Evolutionary conservation across 805 yeast species (phyloP).

Genomic region (Tetrapisispora nanseiensis): DNA sequence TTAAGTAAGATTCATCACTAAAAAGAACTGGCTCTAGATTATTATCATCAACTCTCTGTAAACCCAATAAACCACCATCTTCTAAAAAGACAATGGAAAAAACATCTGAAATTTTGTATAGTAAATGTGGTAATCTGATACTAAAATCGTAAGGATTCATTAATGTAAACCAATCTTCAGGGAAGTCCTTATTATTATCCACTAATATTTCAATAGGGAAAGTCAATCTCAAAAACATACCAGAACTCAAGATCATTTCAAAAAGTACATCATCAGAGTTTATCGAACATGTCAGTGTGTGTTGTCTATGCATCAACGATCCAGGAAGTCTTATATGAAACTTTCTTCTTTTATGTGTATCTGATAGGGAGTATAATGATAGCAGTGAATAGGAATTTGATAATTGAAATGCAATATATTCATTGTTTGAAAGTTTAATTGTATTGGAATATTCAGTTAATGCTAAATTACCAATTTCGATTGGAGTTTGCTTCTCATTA

Average conservation of each 20-base stretch:
- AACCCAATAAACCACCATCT: slow-evolving; percentile 70
- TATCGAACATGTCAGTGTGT: slow-evolving; percentile 14
- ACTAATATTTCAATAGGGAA: slow-evolving; percentile 20
- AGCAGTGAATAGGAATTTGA: slow-evolving; percentile 13
- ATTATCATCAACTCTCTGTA: slow-evolving; percentile 24
- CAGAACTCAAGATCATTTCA: slow-evolving; percentile 21
- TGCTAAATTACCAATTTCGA: slow-evolving; percentile 2
- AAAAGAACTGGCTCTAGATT: slow-evolving; percentile 39
- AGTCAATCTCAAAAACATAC: slow-evolving; percentile 14
- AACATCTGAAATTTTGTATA: slow-evolving; percentile 37
- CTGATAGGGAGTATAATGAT: slow-evolving; percentile 18
- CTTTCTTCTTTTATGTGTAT: slow-evolving; percentile 13
- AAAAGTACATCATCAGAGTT: slow-evolving; percentile 8
- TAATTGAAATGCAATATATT: slow-evolving; percentile 22
- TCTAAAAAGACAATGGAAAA: slow-evolving; percentile 49
- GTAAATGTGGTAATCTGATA: slow-evolving; percentile 43
- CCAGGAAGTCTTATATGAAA: slow-evolving; percentile 19
- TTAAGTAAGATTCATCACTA: slow-evolving; percentile 43
- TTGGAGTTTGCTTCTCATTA: background rate
- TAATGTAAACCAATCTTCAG: slow-evolving; percentile 48
- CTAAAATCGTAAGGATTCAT: slow-evolving; percentile 60
- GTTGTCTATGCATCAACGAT: slow-evolving; percentile 17
- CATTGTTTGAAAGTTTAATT: slow-evolving; percentile 10
- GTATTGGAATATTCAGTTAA: slow-evolving; percentile 18
- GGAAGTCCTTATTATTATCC: slow-evolving; percentile 4